A percentile compares a stretch with the other conserved stretches of the same genome.
Evolutionary conservation across 257 asterid species (phyloP).

Genomic region (Nyctanthes arbortristis): DNA sequence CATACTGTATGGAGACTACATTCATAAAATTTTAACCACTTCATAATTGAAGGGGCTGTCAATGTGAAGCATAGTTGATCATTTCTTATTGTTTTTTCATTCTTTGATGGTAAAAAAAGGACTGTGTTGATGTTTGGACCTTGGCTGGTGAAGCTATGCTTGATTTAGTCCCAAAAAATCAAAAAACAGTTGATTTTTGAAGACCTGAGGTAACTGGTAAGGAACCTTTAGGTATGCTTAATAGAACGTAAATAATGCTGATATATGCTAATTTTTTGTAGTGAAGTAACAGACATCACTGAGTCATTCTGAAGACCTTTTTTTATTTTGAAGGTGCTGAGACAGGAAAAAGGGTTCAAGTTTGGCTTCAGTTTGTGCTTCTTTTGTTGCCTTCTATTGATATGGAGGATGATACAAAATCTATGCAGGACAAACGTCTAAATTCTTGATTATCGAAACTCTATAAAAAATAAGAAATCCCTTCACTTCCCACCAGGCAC

Average conservation of each 20-base stretch:
- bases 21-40: neutral
- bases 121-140: neutral
- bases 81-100: neutral
- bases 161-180: neutral
- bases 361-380: neutral
- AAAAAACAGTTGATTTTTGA: neutral
- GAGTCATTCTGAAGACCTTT: neutral
- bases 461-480: neutral
- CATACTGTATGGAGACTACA: neutral
- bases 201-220: neutral
- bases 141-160: neutral
- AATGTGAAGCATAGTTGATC: neutral
- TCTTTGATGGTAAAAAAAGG: neutral
- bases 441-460: neutral
- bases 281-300: neutral
- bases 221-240: neutral
- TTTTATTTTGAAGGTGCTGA: neutral
- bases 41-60: neutral
- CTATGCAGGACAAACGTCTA: neutral
- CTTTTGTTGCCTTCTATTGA: neutral
- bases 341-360: neutral
- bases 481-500: neutral
- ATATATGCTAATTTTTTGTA: neutral
- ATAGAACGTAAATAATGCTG: neutral
- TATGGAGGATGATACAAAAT: neutral